phyloP scores from a whole-genome alignment of 148 eudicot species.

The Oxyria digyna region DNA sequence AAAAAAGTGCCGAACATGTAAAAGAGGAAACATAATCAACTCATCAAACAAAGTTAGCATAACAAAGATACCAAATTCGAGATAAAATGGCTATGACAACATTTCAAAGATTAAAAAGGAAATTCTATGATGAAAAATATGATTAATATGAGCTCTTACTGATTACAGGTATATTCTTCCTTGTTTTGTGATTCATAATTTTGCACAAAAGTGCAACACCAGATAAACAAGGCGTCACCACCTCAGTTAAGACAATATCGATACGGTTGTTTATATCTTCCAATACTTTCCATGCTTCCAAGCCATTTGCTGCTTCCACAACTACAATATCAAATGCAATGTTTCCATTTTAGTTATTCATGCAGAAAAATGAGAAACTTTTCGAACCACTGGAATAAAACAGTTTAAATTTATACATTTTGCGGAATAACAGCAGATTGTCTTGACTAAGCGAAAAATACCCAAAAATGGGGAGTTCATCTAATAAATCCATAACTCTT shows the following conservation, averaged over 20 bases:
- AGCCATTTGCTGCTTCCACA: conserved; percentile 23
- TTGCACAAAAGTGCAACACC: conserved; percentile 38
- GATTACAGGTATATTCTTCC: conserved; percentile 37
- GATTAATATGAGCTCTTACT: conserved; percentile 19
- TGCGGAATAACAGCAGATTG: not conserved
- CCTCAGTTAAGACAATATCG: conserved; percentile 38
- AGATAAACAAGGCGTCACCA: conserved; percentile 33
- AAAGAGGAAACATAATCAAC: not conserved
- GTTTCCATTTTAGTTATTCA: not conserved
- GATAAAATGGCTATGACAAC: not conserved
- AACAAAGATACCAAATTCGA: not conserved
- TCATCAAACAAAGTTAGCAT: not conserved
- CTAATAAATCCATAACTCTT: not conserved
- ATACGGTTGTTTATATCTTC: conserved; percentile 30
- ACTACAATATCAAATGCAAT: conserved; percentile 17
- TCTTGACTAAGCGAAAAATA: too few relatives aligned
- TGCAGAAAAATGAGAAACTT: not conserved
- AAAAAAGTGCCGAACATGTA: not conserved
- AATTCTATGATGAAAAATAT: not conserved
- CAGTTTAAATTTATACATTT: not conserved
- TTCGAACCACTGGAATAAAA: not conserved
- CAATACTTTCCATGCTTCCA: conserved; percentile 38
- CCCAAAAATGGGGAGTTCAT: not conserved
- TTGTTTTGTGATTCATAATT: conserved; percentile 34
- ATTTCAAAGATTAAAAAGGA: not conserved